Evolutionary conservation across 768 basidiomycete genomes (phyloP).

Genomic region (Mycena leptocephala): DNA sequence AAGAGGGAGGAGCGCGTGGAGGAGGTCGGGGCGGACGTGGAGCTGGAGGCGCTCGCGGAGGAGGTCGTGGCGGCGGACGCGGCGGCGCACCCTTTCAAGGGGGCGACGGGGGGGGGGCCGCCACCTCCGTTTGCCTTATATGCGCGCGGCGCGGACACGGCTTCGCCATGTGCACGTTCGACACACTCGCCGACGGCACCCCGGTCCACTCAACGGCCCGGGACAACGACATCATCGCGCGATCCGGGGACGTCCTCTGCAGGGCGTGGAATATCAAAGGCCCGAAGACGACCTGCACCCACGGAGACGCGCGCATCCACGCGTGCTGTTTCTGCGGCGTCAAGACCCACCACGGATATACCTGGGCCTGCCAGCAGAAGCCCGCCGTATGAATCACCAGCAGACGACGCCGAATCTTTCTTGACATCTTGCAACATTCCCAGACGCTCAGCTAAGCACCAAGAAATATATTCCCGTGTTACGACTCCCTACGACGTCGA

Average conservation of each 20-base stretch:
- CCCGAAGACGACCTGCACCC: background rate
- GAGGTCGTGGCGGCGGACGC: background rate
- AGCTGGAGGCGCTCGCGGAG: background rate
- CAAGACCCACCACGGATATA: background rate
- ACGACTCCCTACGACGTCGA: background rate
- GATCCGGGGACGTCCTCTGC: background rate
- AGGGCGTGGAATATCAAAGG: background rate
- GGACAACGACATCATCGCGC: background rate
- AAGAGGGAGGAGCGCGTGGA: background rate
- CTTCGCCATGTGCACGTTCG: background rate
- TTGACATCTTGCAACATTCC: background rate
- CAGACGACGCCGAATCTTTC: background rate
- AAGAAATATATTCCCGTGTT: background rate
- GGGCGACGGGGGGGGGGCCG: background rate
- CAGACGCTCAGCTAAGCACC: background rate
- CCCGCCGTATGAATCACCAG: background rate
- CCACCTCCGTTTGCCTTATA: background rate
- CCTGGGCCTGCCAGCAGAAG: background rate
- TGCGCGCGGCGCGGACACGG: background rate
- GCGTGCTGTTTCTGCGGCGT: background rate
- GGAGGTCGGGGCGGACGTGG: background rate
- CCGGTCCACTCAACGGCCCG: background rate
- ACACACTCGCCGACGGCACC: too few relatives aligned
- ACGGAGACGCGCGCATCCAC: background rate
- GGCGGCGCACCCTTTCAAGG: background rate